Conservation (phyloP, 306 rosid species). For the Dryas drummondii region DNA sequence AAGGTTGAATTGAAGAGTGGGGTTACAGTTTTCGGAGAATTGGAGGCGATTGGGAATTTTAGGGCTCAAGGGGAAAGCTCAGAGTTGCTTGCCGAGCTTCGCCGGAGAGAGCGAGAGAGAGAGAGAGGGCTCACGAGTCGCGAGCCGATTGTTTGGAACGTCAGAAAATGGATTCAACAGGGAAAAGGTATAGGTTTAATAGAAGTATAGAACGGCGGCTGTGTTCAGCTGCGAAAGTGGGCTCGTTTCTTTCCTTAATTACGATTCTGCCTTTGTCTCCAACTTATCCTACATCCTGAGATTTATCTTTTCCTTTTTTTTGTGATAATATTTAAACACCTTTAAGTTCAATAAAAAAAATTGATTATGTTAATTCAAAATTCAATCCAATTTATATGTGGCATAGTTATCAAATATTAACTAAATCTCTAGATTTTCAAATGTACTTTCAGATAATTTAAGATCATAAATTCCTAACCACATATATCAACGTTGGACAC, state of each 20-base stretch:
- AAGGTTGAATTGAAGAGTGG: slow-evolving; percentile 37
- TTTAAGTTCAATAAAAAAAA: no score
- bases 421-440: no score
- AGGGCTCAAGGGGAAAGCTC: neutral
- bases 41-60: slow-evolving; percentile 23
- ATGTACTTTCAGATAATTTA: no score
- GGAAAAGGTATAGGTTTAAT: neutral
- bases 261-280: slow-evolving; percentile 18
- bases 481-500: no score
- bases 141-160: neutral
- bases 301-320: no score
- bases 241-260: slow-evolving; percentile 10
- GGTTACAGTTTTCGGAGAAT: slow-evolving; percentile 1
- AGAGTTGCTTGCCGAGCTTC: slow-evolving; percentile 9
- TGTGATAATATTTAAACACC: no score
- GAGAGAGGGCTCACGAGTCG: neutral
- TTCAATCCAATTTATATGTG: no score
- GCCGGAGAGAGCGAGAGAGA: neutral
- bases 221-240: neutral
- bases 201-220: neutral
- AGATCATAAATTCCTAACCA: no score
- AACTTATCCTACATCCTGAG: neutral
- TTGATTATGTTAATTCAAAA: no score
- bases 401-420: no score
- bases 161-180: neutral